These are phyloP conservation scores for Chrysochromulina tobinii DNA, from an alignment of 78 protist species.

Conservation along the genomic window DNA sequence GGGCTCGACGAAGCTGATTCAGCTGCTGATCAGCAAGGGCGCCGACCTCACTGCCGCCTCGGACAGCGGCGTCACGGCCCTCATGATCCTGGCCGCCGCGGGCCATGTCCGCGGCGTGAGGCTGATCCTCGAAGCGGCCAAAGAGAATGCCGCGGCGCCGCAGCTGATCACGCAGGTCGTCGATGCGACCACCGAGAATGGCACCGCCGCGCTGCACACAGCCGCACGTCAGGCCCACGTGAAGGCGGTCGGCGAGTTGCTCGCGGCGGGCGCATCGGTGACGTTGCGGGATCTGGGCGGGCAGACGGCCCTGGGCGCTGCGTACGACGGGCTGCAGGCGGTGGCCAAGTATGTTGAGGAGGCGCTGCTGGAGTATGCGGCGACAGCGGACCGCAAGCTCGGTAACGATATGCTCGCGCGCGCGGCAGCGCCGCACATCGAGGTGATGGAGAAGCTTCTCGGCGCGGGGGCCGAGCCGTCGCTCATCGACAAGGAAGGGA, in stretches of 20 bases:
- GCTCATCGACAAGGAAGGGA: background rate
- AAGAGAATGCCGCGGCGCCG: background rate
- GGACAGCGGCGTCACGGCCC: background rate
- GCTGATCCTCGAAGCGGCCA: background rate
- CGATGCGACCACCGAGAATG: constrained; percentile 12
- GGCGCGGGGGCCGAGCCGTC: background rate
- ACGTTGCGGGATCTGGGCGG: background rate
- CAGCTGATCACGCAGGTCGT: background rate
- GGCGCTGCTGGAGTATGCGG: background rate
- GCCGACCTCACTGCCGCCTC: background rate
- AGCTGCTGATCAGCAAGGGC: background rate
- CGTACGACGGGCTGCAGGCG: background rate
- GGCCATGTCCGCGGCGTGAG: background rate
- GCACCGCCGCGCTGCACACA: constrained; percentile 14
- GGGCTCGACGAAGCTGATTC: background rate
- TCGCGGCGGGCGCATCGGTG: background rate
- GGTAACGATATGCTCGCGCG: background rate
- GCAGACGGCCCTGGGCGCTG: background rate
- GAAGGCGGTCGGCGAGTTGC: background rate
- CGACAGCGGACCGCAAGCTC: background rate
- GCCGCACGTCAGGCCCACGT: background rate
- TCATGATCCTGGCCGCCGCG: background rate
- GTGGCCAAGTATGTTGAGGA: background rate
- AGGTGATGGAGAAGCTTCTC: background rate
- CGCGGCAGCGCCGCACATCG: background rate